Base-by-base conservation (phyloP, 164 flowering plant species). In the Houttuynia cordata region DNA sequence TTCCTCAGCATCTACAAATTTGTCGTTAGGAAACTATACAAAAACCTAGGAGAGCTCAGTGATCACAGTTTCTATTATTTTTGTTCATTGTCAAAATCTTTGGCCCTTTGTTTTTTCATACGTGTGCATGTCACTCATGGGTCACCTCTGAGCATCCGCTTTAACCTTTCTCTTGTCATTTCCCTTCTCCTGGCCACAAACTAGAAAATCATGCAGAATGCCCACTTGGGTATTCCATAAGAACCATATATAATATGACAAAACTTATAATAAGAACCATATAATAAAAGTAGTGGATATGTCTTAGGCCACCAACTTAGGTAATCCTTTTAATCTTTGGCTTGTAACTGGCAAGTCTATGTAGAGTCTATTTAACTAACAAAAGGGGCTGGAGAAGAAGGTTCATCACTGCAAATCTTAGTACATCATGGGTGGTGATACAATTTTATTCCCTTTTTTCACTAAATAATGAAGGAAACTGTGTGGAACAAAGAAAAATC, bases 11-110 rank as follows among this genome's bases (percentile, higher is more conserved):
- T 60, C 59, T 66, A 45, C 18, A 18, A 47, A 49, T 60, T 66
- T 60, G 68, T 66, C 64, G 19, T 54, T 34, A 45, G 63, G 54
- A 30, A 66, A 55, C n/a, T 60, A 10, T 59, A 66, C 64, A 66
- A 55, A 59, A 59, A 55, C 54, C 58, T 25, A 47, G 55, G 59
- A 24, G 17, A 30, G 51, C 51, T 62, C 53, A 41, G 34, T 56
- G 59, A 12, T 7, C 55, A n/a, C 22, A 55, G 59, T 23, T 25
- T 37, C 4, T 23, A 53, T 53, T 34, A 53, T 30, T 34, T 19
- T 1, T 30, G 18, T 18, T 34, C 42, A 42, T 21, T 42, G 23
- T 54, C 51, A 63, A 55, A 37, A 55, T 63, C 59, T 55, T 55
- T 24, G n/a, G 23, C 24, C 34, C 14, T 57, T 49, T 56, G 60